These are phyloP conservation scores for Auriscalpium microsporum DNA, from an alignment of 768 basidiomycete genomes.

Conservation along the genomic window DNA sequence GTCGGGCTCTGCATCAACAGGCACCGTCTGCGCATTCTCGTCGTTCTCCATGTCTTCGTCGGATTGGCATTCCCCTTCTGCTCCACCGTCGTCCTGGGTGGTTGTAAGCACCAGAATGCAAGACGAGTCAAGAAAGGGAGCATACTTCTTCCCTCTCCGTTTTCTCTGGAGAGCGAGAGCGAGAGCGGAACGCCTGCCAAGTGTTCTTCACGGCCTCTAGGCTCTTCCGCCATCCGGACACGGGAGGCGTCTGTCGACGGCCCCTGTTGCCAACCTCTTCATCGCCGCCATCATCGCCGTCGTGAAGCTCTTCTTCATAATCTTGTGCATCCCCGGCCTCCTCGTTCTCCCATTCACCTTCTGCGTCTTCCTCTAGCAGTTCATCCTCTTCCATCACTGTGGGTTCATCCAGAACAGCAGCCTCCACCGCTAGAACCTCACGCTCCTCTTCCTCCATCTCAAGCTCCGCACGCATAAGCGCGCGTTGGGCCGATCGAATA, in stretches of 20 bases:
- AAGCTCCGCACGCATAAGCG: constrained; percentile 41
- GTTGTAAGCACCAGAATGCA: too few species aligned
- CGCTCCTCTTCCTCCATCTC: constrained; percentile 42
- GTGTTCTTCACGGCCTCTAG: constrained; percentile 25
- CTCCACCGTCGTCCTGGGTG: too few species aligned
- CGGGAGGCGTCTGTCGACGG: constrained; percentile 17
- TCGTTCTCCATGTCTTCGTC: constrained; percentile 8
- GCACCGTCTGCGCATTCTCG: constrained; percentile 1
- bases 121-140: neutral
- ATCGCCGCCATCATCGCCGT: constrained; percentile 21
- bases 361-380: neutral
- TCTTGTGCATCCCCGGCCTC: constrained; percentile 10
- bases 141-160: constrained; percentile 11
- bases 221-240: constrained; percentile 26
- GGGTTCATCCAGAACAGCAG: constrained; percentile 8
- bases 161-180: constrained; percentile 18
- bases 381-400: constrained; percentile 8
- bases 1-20: constrained; percentile 3
- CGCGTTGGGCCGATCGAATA: constrained; percentile 60
- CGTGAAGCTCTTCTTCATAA: constrained; percentile 19
- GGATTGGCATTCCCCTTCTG: constrained; percentile 10
- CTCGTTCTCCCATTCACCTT: constrained; percentile 2
- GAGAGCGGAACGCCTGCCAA: constrained; percentile 23
- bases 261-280: constrained; percentile 18
- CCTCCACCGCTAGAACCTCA: constrained; percentile 3